Percentiles rank a stretch among this genome's conserved stretches.
These are phyloP conservation scores for Hyaloscypha bicolor DNA, from an alignment of 495 filamentous ascomycete genomes.

Conservation along the genomic window DNA sequence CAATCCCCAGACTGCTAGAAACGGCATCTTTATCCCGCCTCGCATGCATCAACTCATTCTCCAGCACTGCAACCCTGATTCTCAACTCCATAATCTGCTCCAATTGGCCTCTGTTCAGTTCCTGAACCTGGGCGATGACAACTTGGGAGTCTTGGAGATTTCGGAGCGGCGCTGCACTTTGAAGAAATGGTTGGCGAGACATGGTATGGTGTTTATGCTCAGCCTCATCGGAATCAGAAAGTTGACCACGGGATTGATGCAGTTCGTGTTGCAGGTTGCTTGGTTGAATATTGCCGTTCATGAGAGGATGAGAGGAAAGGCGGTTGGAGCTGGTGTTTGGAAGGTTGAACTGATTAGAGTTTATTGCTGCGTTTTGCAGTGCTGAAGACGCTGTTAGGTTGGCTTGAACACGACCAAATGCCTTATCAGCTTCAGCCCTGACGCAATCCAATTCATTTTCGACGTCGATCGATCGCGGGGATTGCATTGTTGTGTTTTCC, in stretches of 20 bases:
- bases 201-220: background rate
- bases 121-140: background rate
- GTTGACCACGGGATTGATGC: background rate
- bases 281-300: background rate
- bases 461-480: background rate
- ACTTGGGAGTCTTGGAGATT: background rate
- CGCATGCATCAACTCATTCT: conserved; percentile 26
- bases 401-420: too few relatives aligned
- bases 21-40: conserved; percentile 16
- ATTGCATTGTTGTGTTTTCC: background rate
- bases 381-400: too few relatives aligned
- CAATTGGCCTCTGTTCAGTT: background rate
- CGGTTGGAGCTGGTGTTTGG: too few relatives aligned
- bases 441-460: too few relatives aligned
- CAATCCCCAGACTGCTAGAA: conserved; percentile 6
- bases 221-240: too few relatives aligned
- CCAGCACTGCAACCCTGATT: conserved; percentile 28
- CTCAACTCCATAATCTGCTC: conserved; percentile 13
- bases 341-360: too few relatives aligned
- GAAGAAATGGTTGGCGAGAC: background rate
- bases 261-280: background rate
- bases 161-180: too few relatives aligned
- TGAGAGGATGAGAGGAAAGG: background rate
- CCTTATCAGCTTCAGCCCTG: too few relatives aligned
- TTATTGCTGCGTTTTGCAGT: too few relatives aligned